Conservation (phyloP, 106 monocot species). For the Dendrobium catenatum region DNA sequence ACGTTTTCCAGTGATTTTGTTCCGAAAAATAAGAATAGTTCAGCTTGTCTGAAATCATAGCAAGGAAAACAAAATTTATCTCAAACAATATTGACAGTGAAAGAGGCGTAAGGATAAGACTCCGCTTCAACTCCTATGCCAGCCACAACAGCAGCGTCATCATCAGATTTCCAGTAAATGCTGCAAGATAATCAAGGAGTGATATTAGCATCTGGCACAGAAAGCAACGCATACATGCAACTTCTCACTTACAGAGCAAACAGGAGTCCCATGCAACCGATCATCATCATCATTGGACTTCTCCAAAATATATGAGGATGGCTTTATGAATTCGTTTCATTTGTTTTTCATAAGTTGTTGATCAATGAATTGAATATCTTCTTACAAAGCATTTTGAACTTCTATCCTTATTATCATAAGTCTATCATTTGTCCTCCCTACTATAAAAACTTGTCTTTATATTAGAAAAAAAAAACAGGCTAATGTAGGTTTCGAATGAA, state of each 20-base stretch:
- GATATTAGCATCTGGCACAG: not conserved
- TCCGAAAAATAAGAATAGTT: not conserved
- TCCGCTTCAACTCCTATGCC: slow-evolving; percentile 78
- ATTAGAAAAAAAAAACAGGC: no score
- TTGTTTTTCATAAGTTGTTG: no score
- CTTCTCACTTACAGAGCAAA: no score
- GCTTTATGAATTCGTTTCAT: no score
- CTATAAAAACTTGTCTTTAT: no score
- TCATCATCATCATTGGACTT: no score
- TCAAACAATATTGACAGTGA: slow-evolving; percentile 66
- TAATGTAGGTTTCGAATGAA: no score
- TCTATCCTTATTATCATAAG: no score
- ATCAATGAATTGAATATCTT: no score
- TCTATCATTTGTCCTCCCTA: no score
- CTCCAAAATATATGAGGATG: no score
- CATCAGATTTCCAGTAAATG: slow-evolving; percentile 77
- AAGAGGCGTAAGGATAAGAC: slow-evolving; percentile 81
- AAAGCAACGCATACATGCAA: not conserved
- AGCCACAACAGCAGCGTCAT: slow-evolving; percentile 44
- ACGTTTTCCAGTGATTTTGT: not conserved
- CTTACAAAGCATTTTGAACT: no score
- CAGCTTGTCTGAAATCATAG: not conserved
- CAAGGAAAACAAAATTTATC: not conserved
- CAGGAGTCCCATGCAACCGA: not conserved
- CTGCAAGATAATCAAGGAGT: slow-evolving; percentile 22